Percentiles rank a stretch among this genome's conserved stretches.
Evolutionary conservation across 257 asterid species (phyloP).

Genomic region (Anisodus tanguticus): DNA sequence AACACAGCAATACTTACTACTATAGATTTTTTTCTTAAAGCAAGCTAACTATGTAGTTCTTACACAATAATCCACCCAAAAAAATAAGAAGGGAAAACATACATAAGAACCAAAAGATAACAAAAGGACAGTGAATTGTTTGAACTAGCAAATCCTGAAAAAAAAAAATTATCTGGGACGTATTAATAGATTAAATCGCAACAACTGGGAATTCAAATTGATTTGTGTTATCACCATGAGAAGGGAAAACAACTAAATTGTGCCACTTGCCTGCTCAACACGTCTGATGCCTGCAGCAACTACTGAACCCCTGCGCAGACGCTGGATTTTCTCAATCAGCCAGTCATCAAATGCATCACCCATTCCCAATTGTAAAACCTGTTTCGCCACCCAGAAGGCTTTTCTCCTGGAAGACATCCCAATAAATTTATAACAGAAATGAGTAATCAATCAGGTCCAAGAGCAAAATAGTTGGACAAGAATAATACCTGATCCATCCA

Average conservation of each 20-base stretch:
- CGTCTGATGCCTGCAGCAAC: conserved; percentile 87
- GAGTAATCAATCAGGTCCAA: conserved; percentile 17
- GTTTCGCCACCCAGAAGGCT: conserved; percentile 98
- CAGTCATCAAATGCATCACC: conserved; percentile 99
- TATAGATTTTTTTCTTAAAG: conserved; percentile 19
- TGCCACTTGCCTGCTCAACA: conserved; percentile 73
- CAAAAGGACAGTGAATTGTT: background rate
- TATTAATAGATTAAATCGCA: background rate
- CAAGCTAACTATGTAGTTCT: background rate
- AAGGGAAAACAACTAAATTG: conserved; percentile 17
- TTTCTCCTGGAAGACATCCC: conserved; percentile 63
- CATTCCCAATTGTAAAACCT: conserved; percentile 96
- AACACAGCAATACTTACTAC: conserved; percentile 3
- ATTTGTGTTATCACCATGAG: conserved; percentile 27
- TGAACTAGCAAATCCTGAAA: background rate
- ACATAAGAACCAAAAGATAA: background rate
- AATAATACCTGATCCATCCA: conserved; percentile 93
- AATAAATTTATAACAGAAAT: background rate
- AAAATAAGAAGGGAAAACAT: background rate
- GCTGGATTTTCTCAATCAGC: conserved; percentile 91
- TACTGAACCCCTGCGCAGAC: conserved; percentile 80
- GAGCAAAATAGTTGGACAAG: background rate
- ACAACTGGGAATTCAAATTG: background rate
- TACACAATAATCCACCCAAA: background rate
- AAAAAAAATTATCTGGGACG: background rate